phyloP scores from a whole-genome alignment of 2,329 filamentous ascomycete species.

The Fusarium buxicola region DNA sequence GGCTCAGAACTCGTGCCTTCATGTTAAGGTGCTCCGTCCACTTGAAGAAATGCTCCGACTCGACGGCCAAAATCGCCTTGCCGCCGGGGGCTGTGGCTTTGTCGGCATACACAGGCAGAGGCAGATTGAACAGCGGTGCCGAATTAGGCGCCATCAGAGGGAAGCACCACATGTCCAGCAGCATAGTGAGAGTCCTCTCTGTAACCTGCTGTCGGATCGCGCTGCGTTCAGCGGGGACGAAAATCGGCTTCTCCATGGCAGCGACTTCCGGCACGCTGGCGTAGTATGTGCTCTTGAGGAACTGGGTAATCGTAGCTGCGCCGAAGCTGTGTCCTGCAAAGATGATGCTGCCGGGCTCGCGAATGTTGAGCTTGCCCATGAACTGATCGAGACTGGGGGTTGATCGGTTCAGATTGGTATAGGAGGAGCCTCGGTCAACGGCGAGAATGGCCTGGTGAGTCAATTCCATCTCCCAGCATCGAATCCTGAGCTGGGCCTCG shows the following conservation, averaged over 20 bases:
- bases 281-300: conserved; percentile 84
- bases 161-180: conserved; percentile 86
- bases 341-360: conserved; percentile 76
- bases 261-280: conserved; percentile 59
- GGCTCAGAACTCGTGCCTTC: conserved; percentile 74
- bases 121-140: conserved; percentile 74
- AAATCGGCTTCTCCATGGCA: conserved; percentile 68
- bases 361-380: conserved; percentile 71
- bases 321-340: conserved; percentile 88
- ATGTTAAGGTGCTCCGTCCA: conserved; percentile 79
- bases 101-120: conserved; percentile 75
- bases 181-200: conserved; percentile 70
- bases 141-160: conserved; percentile 74
- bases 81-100: conserved; percentile 64
- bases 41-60: conserved; percentile 82
- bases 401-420: conserved; percentile 66
- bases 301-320: conserved; percentile 77
- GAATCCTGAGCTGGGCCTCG: conserved; percentile 78
- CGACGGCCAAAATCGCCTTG: conserved; percentile 73
- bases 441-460: conserved; percentile 75
- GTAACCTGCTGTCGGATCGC: conserved; percentile 75
- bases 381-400: conserved; percentile 68
- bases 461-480: conserved; percentile 82
- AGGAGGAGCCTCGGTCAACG: conserved; percentile 67
- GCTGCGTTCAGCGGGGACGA: conserved; percentile 66